These are phyloP conservation scores for Ophiocordyceps camponoti-rufipedis DNA, from an alignment of 2,329 filamentous ascomycete species.

Conservation along the genomic window DNA sequence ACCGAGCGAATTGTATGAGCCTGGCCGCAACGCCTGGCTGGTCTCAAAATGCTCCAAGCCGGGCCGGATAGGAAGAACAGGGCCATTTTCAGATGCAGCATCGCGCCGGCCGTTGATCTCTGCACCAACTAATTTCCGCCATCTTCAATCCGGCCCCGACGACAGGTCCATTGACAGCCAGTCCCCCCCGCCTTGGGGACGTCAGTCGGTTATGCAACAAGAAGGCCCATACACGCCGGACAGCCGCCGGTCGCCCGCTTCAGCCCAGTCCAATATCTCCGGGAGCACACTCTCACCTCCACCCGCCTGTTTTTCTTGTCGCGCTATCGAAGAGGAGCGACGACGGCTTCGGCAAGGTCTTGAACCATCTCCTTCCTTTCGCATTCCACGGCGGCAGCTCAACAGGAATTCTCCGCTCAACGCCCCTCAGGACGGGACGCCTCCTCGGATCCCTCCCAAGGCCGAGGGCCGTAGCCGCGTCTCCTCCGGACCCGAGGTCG, in stretches of 20 bases:
- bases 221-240: conserved; percentile 27
- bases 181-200: neutral
- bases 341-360: conserved; percentile 21
- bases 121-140: conserved; percentile 39
- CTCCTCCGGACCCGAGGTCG: conserved; percentile 26
- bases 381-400: conserved; percentile 29
- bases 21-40: conserved; percentile 3
- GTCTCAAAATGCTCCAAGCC: neutral
- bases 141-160: conserved; percentile 31
- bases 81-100: conserved; percentile 24
- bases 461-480: conserved; percentile 21
- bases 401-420: conserved; percentile 7
- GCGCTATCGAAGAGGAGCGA: conserved; percentile 15
- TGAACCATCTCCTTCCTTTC: conserved; percentile 35
- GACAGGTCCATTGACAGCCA: conserved; percentile 9
- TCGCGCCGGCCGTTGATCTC: conserved; percentile 38
- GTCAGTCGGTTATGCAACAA: conserved; percentile 6
- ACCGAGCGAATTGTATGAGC: conserved; percentile 5
- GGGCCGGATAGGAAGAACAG: conserved; percentile 11
- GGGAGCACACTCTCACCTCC: conserved; percentile 21
- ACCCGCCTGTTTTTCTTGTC: conserved; percentile 14
- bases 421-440: conserved; percentile 7
- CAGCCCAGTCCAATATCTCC: conserved; percentile 29
- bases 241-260: conserved; percentile 32
- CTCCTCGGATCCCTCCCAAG: conserved; percentile 22